phyloP scores from a whole-genome alignment of 1,284 basidiomycete genomes.

The Puccinia polysora region DNA sequence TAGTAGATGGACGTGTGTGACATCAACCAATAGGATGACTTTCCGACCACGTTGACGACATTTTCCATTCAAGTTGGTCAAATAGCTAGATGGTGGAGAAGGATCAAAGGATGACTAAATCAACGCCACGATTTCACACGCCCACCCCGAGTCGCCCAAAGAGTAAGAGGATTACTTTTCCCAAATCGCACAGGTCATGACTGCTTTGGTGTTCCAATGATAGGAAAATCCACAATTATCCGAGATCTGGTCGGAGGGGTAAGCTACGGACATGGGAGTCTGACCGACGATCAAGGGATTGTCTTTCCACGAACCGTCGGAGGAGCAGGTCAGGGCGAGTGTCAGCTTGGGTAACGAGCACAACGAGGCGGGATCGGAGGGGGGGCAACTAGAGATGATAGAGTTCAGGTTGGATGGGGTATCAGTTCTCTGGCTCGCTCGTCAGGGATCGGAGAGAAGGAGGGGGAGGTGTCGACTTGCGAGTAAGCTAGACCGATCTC shows the following conservation, averaged over 20 bases:
- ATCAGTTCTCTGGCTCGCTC: neutral
- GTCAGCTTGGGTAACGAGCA: slow-evolving; percentile 18
- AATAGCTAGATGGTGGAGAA: slow-evolving; percentile 29
- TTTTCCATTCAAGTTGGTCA: slow-evolving; percentile 25
- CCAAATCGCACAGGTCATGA: slow-evolving; percentile 39
- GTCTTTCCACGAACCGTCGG: slow-evolving; percentile 42
- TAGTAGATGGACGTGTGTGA: slow-evolving; percentile 21
- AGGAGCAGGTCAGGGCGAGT: slow-evolving; percentile 33
- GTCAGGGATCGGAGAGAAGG: neutral
- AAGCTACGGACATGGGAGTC: slow-evolving; percentile 20
- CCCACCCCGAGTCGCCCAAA: neutral
- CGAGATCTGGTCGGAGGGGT: slow-evolving; percentile 15
- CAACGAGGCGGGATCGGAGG: slow-evolving; percentile 14
- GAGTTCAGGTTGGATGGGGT: neutral
- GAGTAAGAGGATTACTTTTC: slow-evolving; percentile 23
- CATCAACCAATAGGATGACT: slow-evolving; percentile 25
- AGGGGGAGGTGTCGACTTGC: neutral
- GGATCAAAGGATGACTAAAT: neutral
- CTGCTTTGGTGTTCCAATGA: slow-evolving; percentile 29
- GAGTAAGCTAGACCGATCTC: slow-evolving; percentile 31
- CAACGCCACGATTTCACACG: neutral
- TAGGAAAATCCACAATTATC: slow-evolving; percentile 22
- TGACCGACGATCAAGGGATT: slow-evolving; percentile 28
- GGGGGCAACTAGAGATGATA: slow-evolving; percentile 30
- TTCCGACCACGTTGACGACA: slow-evolving; percentile 33